These are phyloP conservation scores for Chimonanthus praecox DNA, from an alignment of 164 flowering plant genomes.

Conservation along the genomic window DNA sequence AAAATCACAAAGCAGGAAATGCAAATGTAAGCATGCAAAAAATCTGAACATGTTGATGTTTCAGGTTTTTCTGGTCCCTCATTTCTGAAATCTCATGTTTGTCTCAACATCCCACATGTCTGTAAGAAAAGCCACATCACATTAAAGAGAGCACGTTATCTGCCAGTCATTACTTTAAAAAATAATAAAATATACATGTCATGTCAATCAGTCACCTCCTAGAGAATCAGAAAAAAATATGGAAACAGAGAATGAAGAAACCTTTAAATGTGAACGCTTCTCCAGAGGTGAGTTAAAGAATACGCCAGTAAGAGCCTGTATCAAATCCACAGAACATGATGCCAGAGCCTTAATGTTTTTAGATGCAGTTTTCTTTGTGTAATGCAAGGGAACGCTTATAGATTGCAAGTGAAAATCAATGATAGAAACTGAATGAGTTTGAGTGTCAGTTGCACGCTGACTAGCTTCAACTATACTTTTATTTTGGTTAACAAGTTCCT, in stretches of 20 bases:
- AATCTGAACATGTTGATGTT: no score
- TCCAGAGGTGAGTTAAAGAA: constrained; percentile 45
- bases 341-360: constrained; percentile 56
- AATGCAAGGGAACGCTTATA: constrained; percentile 17
- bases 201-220: no score
- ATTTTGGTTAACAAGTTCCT: constrained; percentile 79
- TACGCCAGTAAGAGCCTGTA: constrained; percentile 49
- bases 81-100: no score
- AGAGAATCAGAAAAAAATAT: not conserved
- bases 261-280: constrained; percentile 58
- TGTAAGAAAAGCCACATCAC: no score
- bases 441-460: constrained; percentile 12
- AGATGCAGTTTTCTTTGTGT: constrained; percentile 51
- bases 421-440: constrained; percentile 9
- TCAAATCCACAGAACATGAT: constrained; percentile 48
- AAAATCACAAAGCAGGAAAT: no score
- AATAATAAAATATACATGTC: no score
- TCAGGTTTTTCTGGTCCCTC: no score
- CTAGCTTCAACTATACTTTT: constrained; percentile 26
- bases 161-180: no score
- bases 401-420: constrained; percentile 14
- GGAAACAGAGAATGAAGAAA: constrained; percentile 12
- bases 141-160: no score
- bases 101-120: no score
- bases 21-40: no score